Conservation (phyloP, 768 basidiomycete species). For the Saitozyma podzolica region DNA sequence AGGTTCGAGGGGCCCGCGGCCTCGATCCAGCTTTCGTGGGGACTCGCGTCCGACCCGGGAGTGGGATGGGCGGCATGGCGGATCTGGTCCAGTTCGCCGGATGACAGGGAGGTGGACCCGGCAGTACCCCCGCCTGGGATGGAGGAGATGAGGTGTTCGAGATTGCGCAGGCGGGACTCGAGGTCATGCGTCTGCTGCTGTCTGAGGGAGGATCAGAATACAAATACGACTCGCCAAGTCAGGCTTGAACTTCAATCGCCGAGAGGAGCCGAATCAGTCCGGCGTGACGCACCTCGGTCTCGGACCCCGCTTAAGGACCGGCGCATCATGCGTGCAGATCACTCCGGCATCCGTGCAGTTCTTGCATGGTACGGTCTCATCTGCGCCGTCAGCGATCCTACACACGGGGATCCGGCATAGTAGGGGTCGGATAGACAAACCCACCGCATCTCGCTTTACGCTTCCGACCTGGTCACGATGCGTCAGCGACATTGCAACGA, state of each 20-base stretch:
- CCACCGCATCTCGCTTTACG: slow-evolving; percentile 23
- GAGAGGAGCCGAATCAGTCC: neutral
- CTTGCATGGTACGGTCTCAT: slow-evolving; percentile 18
- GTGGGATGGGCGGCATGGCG: slow-evolving; percentile 13
- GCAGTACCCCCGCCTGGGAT: slow-evolving; percentile 10
- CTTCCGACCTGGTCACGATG: slow-evolving; percentile 15
- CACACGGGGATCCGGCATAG: neutral
- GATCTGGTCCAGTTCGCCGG: slow-evolving; percentile 15
- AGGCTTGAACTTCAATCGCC: neutral
- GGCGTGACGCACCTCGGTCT: slow-evolving; percentile 10
- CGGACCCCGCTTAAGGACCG: slow-evolving; percentile 24
- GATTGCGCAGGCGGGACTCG: slow-evolving; percentile 21
- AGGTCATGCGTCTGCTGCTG: slow-evolving; percentile 11
- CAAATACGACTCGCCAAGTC: neutral
- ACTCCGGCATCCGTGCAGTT: slow-evolving; percentile 16
- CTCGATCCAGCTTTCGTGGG: neutral
- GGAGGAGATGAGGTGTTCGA: slow-evolving; percentile 23
- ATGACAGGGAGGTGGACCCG: slow-evolving; percentile 8
- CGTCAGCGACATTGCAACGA: neutral
- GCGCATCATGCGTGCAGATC: slow-evolving; percentile 22
- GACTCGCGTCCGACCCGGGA: slow-evolving; percentile 11
- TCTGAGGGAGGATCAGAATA: neutral
- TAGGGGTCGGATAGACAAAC: neutral
- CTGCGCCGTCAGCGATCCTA: neutral
- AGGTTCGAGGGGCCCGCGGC: neutral